phyloP scores from a whole-genome alignment of 148 eudicot genomes.

The Heliosperma pusillum region DNA sequence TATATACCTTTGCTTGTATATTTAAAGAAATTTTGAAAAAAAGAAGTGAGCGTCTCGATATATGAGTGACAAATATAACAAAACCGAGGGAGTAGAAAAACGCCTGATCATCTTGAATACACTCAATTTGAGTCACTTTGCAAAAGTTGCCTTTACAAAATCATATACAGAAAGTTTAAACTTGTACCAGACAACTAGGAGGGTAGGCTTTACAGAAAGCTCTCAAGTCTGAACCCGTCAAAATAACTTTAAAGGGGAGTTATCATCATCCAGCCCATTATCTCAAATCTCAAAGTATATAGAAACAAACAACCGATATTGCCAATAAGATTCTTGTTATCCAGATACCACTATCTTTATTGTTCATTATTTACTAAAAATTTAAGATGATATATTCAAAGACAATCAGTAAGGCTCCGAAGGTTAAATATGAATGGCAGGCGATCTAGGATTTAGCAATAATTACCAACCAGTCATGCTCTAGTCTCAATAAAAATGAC shows the following conservation, averaged over 20 bases:
- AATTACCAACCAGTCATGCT: not conserved
- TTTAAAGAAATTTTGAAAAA: too few relatives aligned
- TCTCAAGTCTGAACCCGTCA: not conserved
- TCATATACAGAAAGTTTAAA: not conserved
- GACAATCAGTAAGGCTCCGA: not conserved
- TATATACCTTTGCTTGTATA: too few relatives aligned
- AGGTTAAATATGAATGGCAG: not conserved
- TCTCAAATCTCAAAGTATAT: not conserved
- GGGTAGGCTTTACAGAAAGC: not conserved
- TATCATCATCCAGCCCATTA: too few relatives aligned
- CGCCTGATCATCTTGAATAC: not conserved
- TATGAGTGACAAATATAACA: too few relatives aligned
- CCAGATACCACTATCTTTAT: not conserved
- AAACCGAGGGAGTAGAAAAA: not conserved
- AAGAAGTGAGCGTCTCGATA: too few relatives aligned
- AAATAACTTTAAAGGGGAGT: not conserved
- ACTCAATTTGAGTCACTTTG: not conserved
- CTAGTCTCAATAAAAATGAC: not conserved
- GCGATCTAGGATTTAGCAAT: not conserved
- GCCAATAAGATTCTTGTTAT: not conserved
- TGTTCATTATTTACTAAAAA: not conserved
- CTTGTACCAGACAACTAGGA: too few relatives aligned
- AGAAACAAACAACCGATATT: not conserved
- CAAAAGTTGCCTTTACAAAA: not conserved
- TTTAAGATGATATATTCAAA: not conserved